phyloP scores from a whole-genome alignment of 257 asterid species.

The Capsicum rhomboideum region DNA sequence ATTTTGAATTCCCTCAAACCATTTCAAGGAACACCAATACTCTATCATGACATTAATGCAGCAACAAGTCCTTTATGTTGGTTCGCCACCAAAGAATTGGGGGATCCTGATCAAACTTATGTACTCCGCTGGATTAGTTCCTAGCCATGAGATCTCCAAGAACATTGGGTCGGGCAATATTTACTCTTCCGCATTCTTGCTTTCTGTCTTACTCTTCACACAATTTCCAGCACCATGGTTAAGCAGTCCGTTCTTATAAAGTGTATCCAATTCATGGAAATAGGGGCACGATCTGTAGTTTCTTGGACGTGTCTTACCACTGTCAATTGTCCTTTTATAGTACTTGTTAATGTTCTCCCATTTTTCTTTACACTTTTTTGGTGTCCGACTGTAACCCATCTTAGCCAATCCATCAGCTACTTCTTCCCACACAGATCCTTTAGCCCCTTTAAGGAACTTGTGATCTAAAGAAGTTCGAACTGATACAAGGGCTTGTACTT shows the following conservation, averaged over 20 bases:
- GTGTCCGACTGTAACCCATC: conserved; percentile 20
- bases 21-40: neutral
- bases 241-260: conserved; percentile 6
- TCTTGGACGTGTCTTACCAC: neutral
- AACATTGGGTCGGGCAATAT: neutral
- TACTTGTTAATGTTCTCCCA: conserved; percentile 19
- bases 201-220: neutral
- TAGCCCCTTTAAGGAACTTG: conserved; percentile 12
- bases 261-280: conserved; percentile 11
- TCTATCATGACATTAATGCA: neutral
- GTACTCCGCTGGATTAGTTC: neutral
- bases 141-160: neutral
- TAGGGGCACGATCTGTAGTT: conserved; percentile 8
- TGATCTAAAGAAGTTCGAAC: conserved; percentile 8
- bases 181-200: neutral
- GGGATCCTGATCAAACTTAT: neutral
- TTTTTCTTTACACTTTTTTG: conserved; percentile 22
- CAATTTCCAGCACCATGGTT: neutral
- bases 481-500: conserved; percentile 16
- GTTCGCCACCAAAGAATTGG: neutral
- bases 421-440: conserved; percentile 21
- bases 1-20: neutral
- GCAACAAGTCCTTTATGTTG: neutral
- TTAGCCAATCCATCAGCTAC: conserved; percentile 13
- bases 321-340: conserved; percentile 8